Conservation (phyloP, 192 early-diverging fungal species). For the Rhizoclosmatium sp. region DNA sequence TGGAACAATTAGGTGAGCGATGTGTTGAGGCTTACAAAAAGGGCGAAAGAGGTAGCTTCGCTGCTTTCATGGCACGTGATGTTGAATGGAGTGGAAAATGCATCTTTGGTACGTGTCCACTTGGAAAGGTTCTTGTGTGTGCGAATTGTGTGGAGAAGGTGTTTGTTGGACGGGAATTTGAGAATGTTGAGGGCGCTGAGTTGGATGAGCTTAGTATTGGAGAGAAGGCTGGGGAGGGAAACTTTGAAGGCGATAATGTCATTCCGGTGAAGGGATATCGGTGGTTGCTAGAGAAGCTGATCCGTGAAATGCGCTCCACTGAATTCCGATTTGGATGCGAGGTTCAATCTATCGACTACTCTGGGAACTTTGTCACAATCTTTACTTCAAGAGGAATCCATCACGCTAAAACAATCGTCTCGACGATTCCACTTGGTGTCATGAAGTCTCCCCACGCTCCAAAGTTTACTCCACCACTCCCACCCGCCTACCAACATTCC, state of each 20-base stretch:
- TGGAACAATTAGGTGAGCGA: neutral
- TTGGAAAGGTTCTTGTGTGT: neutral
- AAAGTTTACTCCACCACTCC: neutral
- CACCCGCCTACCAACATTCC: neutral
- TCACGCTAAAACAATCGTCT: neutral
- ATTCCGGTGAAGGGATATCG: constrained; percentile 2
- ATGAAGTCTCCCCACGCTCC: neutral
- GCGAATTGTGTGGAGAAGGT: neutral
- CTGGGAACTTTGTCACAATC: neutral
- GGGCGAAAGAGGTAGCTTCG: neutral
- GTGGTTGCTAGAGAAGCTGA: neutral
- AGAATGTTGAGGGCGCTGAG: neutral
- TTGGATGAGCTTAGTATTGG: constrained; percentile 8
- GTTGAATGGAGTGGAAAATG: neutral
- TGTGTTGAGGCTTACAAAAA: neutral
- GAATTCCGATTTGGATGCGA: neutral
- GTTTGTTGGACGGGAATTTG: neutral
- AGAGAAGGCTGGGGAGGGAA: neutral
- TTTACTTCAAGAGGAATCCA: neutral
- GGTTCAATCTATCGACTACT: neutral
- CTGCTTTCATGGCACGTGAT: neutral
- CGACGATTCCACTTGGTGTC: constrained; percentile 10
- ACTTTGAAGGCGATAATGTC: constrained; percentile 10
- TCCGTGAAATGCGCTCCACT: neutral
- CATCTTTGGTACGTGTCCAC: neutral